These are phyloP conservation scores for Candida koratica DNA, from an alignment of 805 yeast genomes.

Conservation along the genomic window DNA sequence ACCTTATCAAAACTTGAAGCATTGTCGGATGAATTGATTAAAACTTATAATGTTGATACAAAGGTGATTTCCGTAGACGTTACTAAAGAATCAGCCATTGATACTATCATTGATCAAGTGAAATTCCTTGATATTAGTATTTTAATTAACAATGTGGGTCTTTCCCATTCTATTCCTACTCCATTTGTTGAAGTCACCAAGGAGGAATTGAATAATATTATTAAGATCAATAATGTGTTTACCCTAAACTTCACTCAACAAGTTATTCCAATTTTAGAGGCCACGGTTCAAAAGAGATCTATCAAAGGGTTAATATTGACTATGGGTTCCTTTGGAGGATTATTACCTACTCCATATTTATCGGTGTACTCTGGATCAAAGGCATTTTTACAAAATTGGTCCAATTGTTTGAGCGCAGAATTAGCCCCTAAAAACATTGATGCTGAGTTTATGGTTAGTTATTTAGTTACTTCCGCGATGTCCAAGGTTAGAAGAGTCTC, in stretches of 20 bases:
- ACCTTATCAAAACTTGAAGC: slow-evolving; percentile 71
- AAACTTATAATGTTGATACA: slow-evolving; percentile 57
- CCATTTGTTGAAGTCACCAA: slow-evolving; percentile 80
- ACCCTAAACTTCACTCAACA: slow-evolving; percentile 80
- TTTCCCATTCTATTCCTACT: slow-evolving; percentile 91
- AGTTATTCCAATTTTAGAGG: slow-evolving; percentile 65
- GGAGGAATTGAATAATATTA: slow-evolving; percentile 71
- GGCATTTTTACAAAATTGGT: slow-evolving; percentile 93
- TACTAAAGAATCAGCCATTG: slow-evolving; percentile 58
- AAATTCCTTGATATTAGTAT: slow-evolving; percentile 61
- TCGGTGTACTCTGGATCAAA: slow-evolving; percentile 96
- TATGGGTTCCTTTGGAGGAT: slow-evolving; percentile 97
- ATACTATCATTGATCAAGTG: slow-evolving; percentile 43
- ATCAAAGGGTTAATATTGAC: slow-evolving; percentile 77
- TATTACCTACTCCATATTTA: slow-evolving; percentile 85
- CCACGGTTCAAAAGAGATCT: slow-evolving; percentile 26
- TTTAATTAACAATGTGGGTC: slow-evolving; percentile 90
- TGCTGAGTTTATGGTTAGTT: slow-evolving; percentile 80
- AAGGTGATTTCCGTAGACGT: slow-evolving; percentile 76
- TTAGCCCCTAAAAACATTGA: slow-evolving; percentile 66
- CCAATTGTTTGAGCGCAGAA: slow-evolving; percentile 83
- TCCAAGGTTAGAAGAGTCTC: slow-evolving; percentile 84
- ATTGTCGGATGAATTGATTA: slow-evolving; percentile 58
- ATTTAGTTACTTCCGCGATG: slow-evolving; percentile 92
- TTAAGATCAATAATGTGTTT: slow-evolving; percentile 80